These are phyloP conservation scores for Pythium chondricola DNA, from an alignment of 352 stramenopile species.

Conservation along the genomic window DNA sequence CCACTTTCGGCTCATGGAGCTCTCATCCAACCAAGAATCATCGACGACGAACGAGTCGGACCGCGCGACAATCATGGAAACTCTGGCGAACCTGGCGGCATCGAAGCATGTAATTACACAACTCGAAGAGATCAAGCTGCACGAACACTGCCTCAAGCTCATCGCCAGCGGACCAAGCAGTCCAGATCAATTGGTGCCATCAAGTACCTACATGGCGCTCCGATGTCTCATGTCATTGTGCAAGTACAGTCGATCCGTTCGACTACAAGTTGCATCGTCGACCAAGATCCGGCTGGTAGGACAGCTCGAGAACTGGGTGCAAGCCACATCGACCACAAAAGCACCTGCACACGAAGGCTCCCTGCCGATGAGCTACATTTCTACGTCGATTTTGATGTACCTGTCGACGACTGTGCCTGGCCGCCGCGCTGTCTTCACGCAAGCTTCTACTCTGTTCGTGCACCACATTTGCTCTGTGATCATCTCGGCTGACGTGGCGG, in stretches of 20 bases:
- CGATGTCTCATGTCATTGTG: slow-evolving; percentile 32
- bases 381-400: slow-evolving; percentile 23
- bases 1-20: slow-evolving; percentile 31
- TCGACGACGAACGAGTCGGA: slow-evolving; percentile 7
- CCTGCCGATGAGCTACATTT: too few species aligned
- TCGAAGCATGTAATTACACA: slow-evolving; percentile 21
- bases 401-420: slow-evolving; percentile 23
- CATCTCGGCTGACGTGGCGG: background rate
- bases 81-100: slow-evolving; percentile 37
- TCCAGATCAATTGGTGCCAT: too few species aligned
- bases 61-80: slow-evolving; percentile 29
- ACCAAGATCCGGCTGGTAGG: slow-evolving; percentile 18
- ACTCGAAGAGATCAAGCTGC: slow-evolving; percentile 36
- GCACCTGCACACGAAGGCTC: too few species aligned
- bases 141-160: slow-evolving; percentile 40
- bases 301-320: slow-evolving; percentile 25
- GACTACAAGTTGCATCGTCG: slow-evolving; percentile 20
- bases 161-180: too few species aligned
- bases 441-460: slow-evolving; percentile 16
- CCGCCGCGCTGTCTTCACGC: slow-evolving; percentile 18
- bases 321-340: too few species aligned
- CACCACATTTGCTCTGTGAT: slow-evolving; percentile 19
- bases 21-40: slow-evolving; percentile 20
- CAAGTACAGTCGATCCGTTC: slow-evolving; percentile 25
- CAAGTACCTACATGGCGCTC: slow-evolving; percentile 25